Conservation (phyloP, 495 filamentous ascomycete species). For the Podospora fimiseda region DNA sequence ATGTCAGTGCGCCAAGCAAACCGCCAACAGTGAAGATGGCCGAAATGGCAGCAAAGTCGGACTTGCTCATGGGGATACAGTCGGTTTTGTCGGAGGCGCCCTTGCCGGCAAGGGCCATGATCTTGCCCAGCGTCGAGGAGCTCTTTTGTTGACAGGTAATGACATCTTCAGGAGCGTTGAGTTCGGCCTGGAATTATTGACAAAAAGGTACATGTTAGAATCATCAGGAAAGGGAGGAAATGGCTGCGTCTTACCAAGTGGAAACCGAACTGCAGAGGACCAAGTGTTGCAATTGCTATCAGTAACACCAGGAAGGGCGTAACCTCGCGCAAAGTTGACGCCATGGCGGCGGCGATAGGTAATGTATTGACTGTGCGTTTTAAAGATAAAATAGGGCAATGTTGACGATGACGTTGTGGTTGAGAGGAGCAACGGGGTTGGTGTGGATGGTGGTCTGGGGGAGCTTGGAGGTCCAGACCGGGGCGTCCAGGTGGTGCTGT, state of each 20-base stretch:
- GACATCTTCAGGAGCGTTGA: slow-evolving; percentile 89
- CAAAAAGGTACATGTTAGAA: too few relatives aligned
- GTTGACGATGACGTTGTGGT: background rate
- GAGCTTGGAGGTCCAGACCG: too few relatives aligned
- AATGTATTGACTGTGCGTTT: background rate
- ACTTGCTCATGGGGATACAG: slow-evolving; percentile 76
- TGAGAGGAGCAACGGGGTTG: background rate
- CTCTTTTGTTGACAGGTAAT: slow-evolving; percentile 70
- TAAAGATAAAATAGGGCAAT: background rate
- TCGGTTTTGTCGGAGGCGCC: slow-evolving; percentile 47
- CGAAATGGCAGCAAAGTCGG: slow-evolving; percentile 71
- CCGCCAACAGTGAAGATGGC: slow-evolving; percentile 92
- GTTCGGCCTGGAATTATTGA: slow-evolving; percentile 59
- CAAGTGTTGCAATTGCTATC: slow-evolving; percentile 60
- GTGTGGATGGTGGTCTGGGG: background rate
- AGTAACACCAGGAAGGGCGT: slow-evolving; percentile 62
- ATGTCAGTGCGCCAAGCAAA: slow-evolving; percentile 69
- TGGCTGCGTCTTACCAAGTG: slow-evolving; percentile 78
- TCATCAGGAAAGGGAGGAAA: too few relatives aligned
- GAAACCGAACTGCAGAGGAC: slow-evolving; percentile 88
- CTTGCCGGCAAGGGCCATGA: slow-evolving; percentile 23
- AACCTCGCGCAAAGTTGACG: slow-evolving; percentile 34
- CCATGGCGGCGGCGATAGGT: slow-evolving; percentile 19
- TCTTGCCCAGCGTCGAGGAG: slow-evolving; percentile 36
- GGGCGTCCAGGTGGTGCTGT: too few relatives aligned